phyloP scores from a whole-genome alignment of 2,329 filamentous ascomycete species.

The Xylaria digitata region DNA sequence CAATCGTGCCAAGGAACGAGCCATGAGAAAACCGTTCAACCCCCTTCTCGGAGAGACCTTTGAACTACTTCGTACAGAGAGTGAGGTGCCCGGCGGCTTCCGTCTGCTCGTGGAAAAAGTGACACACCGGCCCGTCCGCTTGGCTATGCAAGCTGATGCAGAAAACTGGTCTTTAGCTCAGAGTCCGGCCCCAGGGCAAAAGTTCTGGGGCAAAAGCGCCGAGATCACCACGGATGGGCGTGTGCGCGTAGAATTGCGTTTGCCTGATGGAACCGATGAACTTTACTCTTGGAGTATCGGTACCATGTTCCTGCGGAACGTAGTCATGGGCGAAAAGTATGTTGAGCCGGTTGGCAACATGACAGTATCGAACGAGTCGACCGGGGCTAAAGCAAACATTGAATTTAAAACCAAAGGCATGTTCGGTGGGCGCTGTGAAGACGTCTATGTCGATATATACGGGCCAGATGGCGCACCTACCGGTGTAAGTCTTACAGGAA shows the following conservation, averaged over 20 bases:
- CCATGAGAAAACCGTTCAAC: conserved; percentile 96
- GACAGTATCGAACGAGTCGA: conserved; percentile 85
- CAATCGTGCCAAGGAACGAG: conserved; percentile 85
- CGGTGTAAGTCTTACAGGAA: conserved; percentile 77
- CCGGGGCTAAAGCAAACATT: conserved; percentile 83
- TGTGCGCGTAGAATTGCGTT: conserved; percentile 77
- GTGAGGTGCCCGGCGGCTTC: conserved; percentile 77
- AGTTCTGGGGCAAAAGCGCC: conserved; percentile 98
- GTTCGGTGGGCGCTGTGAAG: conserved; percentile 94
- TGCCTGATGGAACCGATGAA: conserved; percentile 76
- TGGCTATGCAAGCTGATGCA: conserved; percentile 93
- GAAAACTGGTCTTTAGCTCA: conserved; percentile 88
- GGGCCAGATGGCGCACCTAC: conserved; percentile 73
- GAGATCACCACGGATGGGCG: conserved; percentile 94
- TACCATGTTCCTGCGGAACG: conserved; percentile 91
- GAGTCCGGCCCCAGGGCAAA: conserved; percentile 88
- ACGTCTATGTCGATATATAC: conserved; percentile 81
- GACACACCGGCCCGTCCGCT: conserved; percentile 87
- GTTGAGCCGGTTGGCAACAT: conserved; percentile 93
- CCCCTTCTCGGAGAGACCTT: conserved; percentile 96
- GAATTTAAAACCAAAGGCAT: conserved; percentile 96
- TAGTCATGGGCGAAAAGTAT: conserved; percentile 98
- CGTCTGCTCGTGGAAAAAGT: conserved; percentile 96
- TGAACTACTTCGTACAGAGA: conserved; percentile 88
- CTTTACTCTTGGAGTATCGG: conserved; percentile 89